Percentiles rank a stretch among this genome's conserved stretches.
Evolutionary conservation across 345 rosid species (phyloP).

Genomic region (Nasturtium officinale): DNA sequence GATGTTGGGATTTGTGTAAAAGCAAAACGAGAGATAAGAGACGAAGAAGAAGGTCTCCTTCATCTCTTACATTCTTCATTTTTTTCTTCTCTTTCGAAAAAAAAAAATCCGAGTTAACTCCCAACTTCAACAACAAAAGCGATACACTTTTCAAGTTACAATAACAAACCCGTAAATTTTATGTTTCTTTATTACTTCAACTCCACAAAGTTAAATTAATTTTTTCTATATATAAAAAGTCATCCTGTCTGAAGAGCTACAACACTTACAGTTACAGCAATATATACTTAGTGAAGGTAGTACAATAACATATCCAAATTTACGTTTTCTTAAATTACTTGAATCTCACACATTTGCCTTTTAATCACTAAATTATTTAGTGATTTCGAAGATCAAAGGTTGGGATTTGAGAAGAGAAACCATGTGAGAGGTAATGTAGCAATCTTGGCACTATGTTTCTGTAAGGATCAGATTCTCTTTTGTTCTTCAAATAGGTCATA

Average conservation of each 20-base stretch:
- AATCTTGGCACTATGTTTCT: conserved; percentile 55
- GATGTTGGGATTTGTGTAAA: conserved; percentile 40
- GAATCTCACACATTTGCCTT: neutral
- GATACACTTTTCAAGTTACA: too few relatives aligned
- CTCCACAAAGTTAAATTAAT: too few relatives aligned
- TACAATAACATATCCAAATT: neutral
- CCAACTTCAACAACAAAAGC: too few relatives aligned
- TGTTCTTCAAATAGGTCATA: conserved; percentile 53
- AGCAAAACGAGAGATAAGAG: conserved; percentile 20
- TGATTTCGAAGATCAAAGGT: conserved; percentile 55
- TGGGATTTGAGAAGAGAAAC: conserved; percentile 54
- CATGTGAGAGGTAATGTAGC: conserved; percentile 47
- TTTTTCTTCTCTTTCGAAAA: conserved; percentile 18
- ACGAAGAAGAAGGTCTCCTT: conserved; percentile 29
- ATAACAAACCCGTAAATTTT: neutral
- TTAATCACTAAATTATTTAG: neutral
- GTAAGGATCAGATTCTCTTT: conserved; percentile 65
- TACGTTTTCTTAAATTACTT: neutral
- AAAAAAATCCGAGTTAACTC: too few relatives aligned
- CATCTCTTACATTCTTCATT: conserved; percentile 18
- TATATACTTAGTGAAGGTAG: neutral
- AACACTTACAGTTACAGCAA: neutral
- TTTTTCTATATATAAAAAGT: too few relatives aligned
- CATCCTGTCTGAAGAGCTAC: neutral
- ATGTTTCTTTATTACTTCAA: too few relatives aligned